Percentiles rank a stretch among this genome's conserved stretches.
phyloP scores from a whole-genome alignment of 1,139 yeast genomes.

The Geotrichum bryndzae region DNA sequence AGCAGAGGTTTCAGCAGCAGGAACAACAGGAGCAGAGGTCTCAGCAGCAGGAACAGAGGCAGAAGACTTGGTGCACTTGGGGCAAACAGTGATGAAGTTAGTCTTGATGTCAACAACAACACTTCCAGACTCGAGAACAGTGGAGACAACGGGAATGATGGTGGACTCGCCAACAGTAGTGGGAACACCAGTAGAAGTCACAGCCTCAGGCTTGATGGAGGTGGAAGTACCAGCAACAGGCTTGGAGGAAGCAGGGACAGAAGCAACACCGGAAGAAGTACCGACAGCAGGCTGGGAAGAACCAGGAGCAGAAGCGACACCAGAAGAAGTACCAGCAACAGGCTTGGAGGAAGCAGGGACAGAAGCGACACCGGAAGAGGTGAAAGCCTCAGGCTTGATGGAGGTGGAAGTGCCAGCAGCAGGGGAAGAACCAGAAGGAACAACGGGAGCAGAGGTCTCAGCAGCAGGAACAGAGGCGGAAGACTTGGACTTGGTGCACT shows the following conservation, averaged over 20 bases:
- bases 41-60: not conserved
- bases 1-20: no score
- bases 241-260: no score
- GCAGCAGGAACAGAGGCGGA: not conserved
- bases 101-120: not conserved
- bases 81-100: not conserved
- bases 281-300: not conserved
- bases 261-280: no score
- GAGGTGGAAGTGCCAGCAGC: not conserved
- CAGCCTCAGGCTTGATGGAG: no score
- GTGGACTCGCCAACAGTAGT: not conserved
- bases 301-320: not conserved
- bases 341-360: not conserved
- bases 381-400: not conserved
- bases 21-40: no score
- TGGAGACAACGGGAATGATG: not conserved
- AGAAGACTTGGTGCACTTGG: not conserved
- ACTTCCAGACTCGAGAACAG: not conserved
- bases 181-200: not conserved
- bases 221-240: no score
- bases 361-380: not conserved
- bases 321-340: not conserved
- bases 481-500: not conserved
- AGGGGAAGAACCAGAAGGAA: not conserved
- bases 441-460: not conserved